Evolutionary conservation across 306 rosid genomes (phyloP).

Genomic region (Castanea crenata): DNA sequence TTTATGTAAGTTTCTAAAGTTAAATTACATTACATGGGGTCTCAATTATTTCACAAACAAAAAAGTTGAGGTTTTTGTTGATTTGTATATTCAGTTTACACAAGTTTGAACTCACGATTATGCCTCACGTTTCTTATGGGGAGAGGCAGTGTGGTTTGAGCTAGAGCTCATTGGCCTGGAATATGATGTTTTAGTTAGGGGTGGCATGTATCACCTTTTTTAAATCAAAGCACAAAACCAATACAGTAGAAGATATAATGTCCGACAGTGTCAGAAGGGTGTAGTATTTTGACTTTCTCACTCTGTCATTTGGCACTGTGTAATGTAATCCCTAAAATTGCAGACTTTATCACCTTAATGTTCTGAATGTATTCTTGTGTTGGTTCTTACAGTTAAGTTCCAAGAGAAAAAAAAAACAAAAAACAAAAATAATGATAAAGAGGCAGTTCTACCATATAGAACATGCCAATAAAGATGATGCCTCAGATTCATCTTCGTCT

Average conservation of each 20-base stretch:
- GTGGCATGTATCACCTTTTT: too few species aligned
- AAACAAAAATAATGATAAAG: constrained; percentile 54
- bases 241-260: too few species aligned
- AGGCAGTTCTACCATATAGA: constrained; percentile 73
- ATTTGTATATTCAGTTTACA: neutral
- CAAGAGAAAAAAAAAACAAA: neutral
- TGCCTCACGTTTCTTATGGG: too few species aligned
- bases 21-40: neutral
- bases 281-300: too few species aligned
- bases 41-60: neutral
- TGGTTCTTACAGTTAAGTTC: constrained; percentile 15
- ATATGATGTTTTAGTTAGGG: too few species aligned
- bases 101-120: too few species aligned
- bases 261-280: too few species aligned
- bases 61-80: neutral
- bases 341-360: neutral
- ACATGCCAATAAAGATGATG: constrained; percentile 54
- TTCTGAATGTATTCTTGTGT: neutral
- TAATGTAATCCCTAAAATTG: neutral
- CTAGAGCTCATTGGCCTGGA: too few species aligned
- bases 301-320: too few species aligned
- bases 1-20: neutral
- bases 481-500: constrained; percentile 57
- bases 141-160: too few species aligned
- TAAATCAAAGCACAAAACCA: too few species aligned